These are phyloP conservation scores for Cladosporium halotolerans DNA, from an alignment of 2,329 filamentous ascomycete species.

Conservation along the genomic window DNA sequence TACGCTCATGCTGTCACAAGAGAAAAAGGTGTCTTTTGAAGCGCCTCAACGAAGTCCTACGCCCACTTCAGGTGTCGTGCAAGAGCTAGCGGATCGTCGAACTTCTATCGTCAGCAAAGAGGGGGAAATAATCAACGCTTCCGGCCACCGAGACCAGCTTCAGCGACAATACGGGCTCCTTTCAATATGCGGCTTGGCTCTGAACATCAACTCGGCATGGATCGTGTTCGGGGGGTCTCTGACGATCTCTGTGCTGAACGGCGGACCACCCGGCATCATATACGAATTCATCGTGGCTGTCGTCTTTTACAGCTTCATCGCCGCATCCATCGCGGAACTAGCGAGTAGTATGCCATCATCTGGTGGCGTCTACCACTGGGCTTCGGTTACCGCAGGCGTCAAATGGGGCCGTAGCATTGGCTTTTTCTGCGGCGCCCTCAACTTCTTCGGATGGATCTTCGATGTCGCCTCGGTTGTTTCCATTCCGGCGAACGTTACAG, in stretches of 20 bases:
- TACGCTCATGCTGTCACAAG: neutral
- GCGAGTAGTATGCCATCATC: conserved; percentile 29
- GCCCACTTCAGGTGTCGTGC: neutral
- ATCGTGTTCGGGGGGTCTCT: conserved; percentile 57
- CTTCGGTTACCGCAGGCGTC: conserved; percentile 30
- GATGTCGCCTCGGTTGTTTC: conserved; percentile 54
- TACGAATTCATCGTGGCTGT: conserved; percentile 33
- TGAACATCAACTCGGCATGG: conserved; percentile 56
- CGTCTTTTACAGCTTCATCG: conserved; percentile 32
- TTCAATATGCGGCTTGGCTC: conserved; percentile 50
- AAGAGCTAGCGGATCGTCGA: conserved; percentile 12
- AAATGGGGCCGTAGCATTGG: conserved; percentile 29
- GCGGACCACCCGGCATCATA: conserved; percentile 31
- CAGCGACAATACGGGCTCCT: conserved; percentile 57
- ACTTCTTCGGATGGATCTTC: conserved; percentile 53
- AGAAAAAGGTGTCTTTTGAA: neutral
- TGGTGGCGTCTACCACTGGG: conserved; percentile 33
- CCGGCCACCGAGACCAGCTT: conserved; percentile 58
- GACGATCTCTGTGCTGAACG: conserved; percentile 44
- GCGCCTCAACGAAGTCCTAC: neutral
- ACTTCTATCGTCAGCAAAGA: conserved; percentile 25
- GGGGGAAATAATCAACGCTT: conserved; percentile 53
- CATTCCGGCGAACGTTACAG: conserved; percentile 54
- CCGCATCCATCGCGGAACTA: conserved; percentile 28
- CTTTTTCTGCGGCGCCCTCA: conserved; percentile 35